A percentile compares a stretch with the other conserved stretches of the same genome.
These are phyloP conservation scores for Ampelocalamus luodianensis DNA, from an alignment of 176 grass and related monocot species.

Conservation along the genomic window DNA sequence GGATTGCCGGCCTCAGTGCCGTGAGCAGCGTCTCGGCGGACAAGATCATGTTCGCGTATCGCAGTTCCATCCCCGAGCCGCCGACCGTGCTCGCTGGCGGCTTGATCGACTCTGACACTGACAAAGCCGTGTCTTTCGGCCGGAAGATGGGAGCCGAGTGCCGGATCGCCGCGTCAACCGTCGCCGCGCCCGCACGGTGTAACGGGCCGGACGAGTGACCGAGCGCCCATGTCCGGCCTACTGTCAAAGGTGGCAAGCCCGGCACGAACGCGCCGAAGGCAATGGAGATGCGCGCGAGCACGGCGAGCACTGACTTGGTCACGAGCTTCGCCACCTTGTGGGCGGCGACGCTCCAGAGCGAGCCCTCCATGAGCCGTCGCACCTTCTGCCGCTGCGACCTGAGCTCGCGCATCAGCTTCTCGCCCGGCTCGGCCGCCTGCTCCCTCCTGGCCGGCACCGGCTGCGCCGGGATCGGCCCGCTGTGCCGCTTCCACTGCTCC, in stretches of 20 bases:
- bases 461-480: slow-evolving; percentile 73
- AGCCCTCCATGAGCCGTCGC: slow-evolving; percentile 63
- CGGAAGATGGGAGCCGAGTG: slow-evolving; percentile 75
- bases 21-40: slow-evolving; percentile 52
- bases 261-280: slow-evolving; percentile 58
- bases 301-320: slow-evolving; percentile 65
- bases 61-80: slow-evolving; percentile 60
- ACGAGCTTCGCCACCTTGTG: slow-evolving; percentile 66
- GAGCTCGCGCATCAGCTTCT: slow-evolving; percentile 58
- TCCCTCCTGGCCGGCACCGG: slow-evolving; percentile 21
- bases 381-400: slow-evolving; percentile 49
- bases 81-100: slow-evolving; percentile 59
- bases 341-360: slow-evolving; percentile 61
- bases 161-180: slow-evolving; percentile 34
- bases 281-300: slow-evolving; percentile 62
- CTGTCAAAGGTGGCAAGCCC: slow-evolving; percentile 48
- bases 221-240: not conserved
- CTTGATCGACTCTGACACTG: slow-evolving; percentile 33
- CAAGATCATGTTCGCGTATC: slow-evolving; percentile 74
- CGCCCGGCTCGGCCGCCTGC: slow-evolving; percentile 16
- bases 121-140: slow-evolving; percentile 24
- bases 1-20: slow-evolving; percentile 35
- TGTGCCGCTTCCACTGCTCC: slow-evolving; percentile 67
- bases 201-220: slow-evolving; percentile 58
- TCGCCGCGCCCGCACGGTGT: slow-evolving; percentile 19